Evolutionary conservation across 2,329 filamentous ascomycete species (phyloP).

Genomic region (Septoria petroselini): DNA sequence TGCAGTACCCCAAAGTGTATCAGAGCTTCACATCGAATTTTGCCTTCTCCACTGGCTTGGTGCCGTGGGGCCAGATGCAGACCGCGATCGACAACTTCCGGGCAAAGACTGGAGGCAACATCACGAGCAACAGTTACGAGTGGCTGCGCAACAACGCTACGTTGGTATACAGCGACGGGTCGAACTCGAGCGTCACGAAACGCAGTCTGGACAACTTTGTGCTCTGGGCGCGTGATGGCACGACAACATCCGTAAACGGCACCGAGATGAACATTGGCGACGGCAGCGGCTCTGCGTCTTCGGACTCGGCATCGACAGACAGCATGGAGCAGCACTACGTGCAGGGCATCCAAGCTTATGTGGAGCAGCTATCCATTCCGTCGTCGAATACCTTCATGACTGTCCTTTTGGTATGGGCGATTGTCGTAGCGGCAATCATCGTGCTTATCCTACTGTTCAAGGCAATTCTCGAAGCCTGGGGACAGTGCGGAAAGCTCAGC

Average conservation of each 20-base stretch:
- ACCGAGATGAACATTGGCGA: constrained; percentile 36
- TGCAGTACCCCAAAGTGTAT: constrained; percentile 82
- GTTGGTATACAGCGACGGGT: constrained; percentile 64
- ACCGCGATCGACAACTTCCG: constrained; percentile 81
- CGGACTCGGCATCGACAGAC: constrained; percentile 32
- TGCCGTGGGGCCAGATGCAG: constrained; percentile 81
- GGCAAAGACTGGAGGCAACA: constrained; percentile 74
- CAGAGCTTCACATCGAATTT: constrained; percentile 90
- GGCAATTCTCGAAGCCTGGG: constrained; percentile 85
- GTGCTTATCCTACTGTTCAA: constrained; percentile 87
- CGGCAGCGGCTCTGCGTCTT: constrained; percentile 27
- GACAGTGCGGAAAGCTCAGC: constrained; percentile 83
- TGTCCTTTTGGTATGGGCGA: constrained; percentile 80
- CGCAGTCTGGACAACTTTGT: constrained; percentile 30
- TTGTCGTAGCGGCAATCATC: constrained; percentile 77
- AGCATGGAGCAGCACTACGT: constrained; percentile 57
- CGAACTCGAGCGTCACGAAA: constrained; percentile 39
- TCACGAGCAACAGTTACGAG: constrained; percentile 73
- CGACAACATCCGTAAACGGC: constrained; percentile 43
- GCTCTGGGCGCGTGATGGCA: constrained; percentile 35
- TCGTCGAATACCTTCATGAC: constrained; percentile 95
- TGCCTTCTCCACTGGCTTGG: constrained; percentile 79
- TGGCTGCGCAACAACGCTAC: constrained; percentile 76
- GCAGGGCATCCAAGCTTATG: constrained; percentile 74
- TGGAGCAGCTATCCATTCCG: constrained; percentile 80